phyloP scores from a whole-genome alignment of 2,329 filamentous ascomycete genomes.

The Microascus cirrosus region DNA sequence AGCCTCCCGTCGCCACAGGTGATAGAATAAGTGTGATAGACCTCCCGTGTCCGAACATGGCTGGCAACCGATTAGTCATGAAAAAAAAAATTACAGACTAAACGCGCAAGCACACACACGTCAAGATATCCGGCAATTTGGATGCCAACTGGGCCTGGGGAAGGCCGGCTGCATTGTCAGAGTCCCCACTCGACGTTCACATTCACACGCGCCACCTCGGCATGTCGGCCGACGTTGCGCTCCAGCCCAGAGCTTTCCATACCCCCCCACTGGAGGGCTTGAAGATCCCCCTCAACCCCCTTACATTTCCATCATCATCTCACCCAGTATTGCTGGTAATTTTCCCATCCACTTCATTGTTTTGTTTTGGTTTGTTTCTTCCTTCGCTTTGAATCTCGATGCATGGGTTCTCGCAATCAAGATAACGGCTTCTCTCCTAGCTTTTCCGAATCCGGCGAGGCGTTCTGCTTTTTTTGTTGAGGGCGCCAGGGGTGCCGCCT shows the following conservation, averaged over 20 bases:
- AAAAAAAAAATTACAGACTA: too few species aligned
- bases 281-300: not conserved
- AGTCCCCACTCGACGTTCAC: not conserved
- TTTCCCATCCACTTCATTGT: not conserved
- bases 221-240: not conserved
- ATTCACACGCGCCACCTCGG: not conserved
- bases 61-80: not conserved
- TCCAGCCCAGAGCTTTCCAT: not conserved
- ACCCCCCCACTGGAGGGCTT: not conserved
- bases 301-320: not conserved
- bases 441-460: not conserved
- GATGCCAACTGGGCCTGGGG: too few species aligned
- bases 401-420: not conserved
- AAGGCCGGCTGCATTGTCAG: not conserved
- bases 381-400: not conserved
- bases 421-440: not conserved
- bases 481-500: not conserved
- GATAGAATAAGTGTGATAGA: too few species aligned
- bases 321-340: not conserved
- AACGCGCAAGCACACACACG: too few species aligned
- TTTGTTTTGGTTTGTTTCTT: not conserved
- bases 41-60: too few species aligned
- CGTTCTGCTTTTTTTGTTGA: not conserved
- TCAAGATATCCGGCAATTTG: too few species aligned
- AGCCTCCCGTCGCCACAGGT: too few species aligned